These are phyloP conservation scores for Barnettozyma sucrosica DNA, from an alignment of 805 yeast species.

Conservation along the genomic window DNA sequence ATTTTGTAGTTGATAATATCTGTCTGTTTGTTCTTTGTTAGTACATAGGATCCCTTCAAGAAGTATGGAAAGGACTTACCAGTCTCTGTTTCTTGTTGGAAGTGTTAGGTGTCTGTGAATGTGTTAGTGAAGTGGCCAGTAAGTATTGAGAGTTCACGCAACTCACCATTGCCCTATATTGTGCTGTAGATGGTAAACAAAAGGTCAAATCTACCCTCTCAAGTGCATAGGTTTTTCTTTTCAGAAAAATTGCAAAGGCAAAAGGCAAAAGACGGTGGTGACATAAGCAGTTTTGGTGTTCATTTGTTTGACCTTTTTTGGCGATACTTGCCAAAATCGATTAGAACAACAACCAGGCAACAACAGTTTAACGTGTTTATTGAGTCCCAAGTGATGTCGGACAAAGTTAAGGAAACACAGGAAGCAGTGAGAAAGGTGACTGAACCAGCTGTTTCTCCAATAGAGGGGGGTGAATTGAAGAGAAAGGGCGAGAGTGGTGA, in stretches of 20 bases:
- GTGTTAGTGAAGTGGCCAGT: constrained; percentile 6
- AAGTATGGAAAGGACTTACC: constrained; percentile 24
- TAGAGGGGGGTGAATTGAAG: constrained; percentile 21
- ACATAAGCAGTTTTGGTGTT: background rate
- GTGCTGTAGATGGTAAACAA: background rate
- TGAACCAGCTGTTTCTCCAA: constrained; percentile 9
- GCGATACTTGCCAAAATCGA: background rate
- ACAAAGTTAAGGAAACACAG: constrained; percentile 20
- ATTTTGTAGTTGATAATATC: constrained; percentile 72
- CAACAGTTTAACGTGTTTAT: background rate
- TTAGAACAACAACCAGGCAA: background rate
- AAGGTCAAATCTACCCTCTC: background rate
- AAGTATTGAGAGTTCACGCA: background rate
- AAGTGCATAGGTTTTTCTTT: background rate
- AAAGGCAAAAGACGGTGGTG: background rate
- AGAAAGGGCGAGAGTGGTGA: constrained; percentile 23
- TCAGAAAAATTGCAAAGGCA: background rate
- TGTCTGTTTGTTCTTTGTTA: constrained; percentile 23
- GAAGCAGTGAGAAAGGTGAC: background rate
- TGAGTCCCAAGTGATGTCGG: constrained; percentile 20
- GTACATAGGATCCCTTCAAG: background rate
- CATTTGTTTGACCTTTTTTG: too few relatives aligned
- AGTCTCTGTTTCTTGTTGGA: constrained; percentile 40
- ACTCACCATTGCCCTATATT: constrained; percentile 9
- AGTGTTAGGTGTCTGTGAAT: constrained; percentile 14